Evolutionary conservation across 1,284 basidiomycete species (phyloP).

Genomic region (Phenoliferia sp.): DNA sequence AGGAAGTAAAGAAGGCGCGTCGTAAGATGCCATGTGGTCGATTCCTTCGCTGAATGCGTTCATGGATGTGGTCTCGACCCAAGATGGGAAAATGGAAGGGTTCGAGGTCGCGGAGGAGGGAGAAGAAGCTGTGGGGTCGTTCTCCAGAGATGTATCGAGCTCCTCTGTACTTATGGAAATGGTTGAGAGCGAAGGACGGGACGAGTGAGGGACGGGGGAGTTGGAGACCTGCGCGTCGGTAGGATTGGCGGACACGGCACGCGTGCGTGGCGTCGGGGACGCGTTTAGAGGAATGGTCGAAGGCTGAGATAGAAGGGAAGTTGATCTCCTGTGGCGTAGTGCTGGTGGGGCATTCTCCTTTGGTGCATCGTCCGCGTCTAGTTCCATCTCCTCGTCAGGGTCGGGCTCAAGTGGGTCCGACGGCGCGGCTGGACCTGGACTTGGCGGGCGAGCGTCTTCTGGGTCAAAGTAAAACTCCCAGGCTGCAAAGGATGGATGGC

Average conservation of each 20-base stretch:
- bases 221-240: neutral
- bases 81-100: conserved; percentile 5
- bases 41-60: neutral
- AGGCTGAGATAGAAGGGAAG: neutral
- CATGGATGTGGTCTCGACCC: neutral
- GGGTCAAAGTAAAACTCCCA: conserved; percentile 19
- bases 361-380: neutral
- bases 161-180: neutral
- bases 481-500: neutral
- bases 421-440: neutral
- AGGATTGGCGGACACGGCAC: neutral
- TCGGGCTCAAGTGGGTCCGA: neutral
- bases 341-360: conserved; percentile 12
- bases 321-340: neutral
- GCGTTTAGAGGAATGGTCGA: neutral
- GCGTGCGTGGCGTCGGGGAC: neutral
- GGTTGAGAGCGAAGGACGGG: neutral
- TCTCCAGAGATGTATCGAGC: neutral
- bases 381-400: neutral
- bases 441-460: neutral
- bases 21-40: neutral
- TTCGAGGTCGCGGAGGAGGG: neutral
- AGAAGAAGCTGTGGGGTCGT: neutral
- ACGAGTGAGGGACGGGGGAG: neutral
- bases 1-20: neutral